phyloP scores from a whole-genome alignment of 306 rosid species.

The Dalbergia cultrata region DNA sequence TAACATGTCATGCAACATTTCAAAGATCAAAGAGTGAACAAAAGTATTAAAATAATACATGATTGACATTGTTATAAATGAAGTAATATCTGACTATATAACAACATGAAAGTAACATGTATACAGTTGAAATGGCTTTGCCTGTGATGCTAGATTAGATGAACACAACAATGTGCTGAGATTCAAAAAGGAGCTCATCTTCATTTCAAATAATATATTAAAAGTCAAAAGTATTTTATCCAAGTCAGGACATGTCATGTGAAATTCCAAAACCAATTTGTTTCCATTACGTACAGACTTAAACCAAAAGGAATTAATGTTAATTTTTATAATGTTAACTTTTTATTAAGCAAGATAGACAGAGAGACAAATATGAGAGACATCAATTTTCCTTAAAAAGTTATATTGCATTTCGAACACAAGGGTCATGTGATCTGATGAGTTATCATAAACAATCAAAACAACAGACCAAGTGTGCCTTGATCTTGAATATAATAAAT shows the following conservation, averaged over 20 bases:
- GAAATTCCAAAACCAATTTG: constrained; percentile 37
- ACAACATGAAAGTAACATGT: not conserved
- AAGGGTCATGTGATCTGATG: no score
- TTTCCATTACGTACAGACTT: constrained; percentile 11
- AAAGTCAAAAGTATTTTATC: constrained; percentile 28
- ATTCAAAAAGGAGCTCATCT: constrained; percentile 23
- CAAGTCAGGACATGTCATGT: constrained; percentile 27
- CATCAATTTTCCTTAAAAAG: constrained; percentile 13
- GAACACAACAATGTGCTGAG: constrained; percentile 12
- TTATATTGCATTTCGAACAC: no score
- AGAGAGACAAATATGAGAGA: constrained; percentile 9
- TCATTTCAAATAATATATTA: constrained; percentile 36
- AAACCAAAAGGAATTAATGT: constrained; percentile 4
- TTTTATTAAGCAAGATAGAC: not conserved
- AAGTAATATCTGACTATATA: not conserved
- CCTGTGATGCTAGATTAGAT: constrained; percentile 29
- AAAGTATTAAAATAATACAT: not conserved
- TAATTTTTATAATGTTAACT: not conserved
- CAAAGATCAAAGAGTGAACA: constrained; percentile 31
- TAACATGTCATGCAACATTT: constrained; percentile 43
- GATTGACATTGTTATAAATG: constrained; percentile 36
- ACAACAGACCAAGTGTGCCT: not conserved
- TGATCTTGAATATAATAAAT: not conserved
- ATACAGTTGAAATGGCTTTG: constrained; percentile 16
- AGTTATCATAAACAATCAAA: no score